Evolutionary conservation across 257 asterid genomes (phyloP), one percentile per base, ranked within the genome.

Genomic region (Nemophila menziesii): DNA sequence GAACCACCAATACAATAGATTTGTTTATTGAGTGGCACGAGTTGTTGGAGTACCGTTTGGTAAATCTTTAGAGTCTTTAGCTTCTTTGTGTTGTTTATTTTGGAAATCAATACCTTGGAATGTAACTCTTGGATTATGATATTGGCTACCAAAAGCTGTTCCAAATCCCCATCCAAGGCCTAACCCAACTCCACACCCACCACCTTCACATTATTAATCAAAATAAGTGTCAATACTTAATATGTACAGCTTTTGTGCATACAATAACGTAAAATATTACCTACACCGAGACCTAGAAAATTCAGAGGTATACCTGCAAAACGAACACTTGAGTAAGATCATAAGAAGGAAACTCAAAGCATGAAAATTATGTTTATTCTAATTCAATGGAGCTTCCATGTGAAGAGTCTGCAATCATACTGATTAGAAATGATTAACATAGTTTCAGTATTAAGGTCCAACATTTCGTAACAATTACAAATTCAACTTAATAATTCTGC

Each of bases 81-180:
- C 75, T 65, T 78, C 67, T 52, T 34, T 51, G 5, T 44, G 49
- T 19, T 64, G 49, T 48, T 63, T 71, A 12, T 45, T 38, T 54
- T 52, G 69, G 23, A 80, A 69, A 22, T 75, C 86, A 8, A 39
- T 40, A 17, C 93, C 97, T 59, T 68, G 71, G 64, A 80, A 89
- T 24, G 62, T 56, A 38, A 78, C 71, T 16, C 67, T 68, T 5
- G 95, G 77, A 54, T 63, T 74, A 62, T 76, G 76, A 71, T 89
- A 89, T 49, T 80, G 69, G 56, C 97, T 76, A 37, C 95, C 97
- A 62, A 63, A 89, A 16, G 82, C 95, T 2, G 82, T 24, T 51
- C 97, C 95, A 19, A 84, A 89, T 58, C 95, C 95, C 95, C 93
- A 89, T 59, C 97, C 97, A n/a, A 89, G 84, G 53, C 94, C 95